Conservation (phyloP, 441 rosid species). For the Gossypium aridum region DNA sequence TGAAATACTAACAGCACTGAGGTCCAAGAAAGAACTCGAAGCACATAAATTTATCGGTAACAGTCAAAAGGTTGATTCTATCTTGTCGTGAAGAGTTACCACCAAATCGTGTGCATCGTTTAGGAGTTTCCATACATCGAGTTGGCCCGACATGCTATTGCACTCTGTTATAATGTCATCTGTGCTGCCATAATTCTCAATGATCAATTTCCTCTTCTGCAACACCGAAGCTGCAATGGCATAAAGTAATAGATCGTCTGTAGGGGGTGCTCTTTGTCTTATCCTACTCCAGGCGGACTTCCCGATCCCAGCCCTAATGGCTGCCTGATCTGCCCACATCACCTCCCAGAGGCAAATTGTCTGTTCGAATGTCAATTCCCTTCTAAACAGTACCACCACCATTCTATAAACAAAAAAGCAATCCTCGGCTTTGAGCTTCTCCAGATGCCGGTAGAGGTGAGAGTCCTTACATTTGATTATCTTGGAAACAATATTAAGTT, state of each 20-base stretch:
- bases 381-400: conserved; percentile 84
- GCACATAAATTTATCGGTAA: conserved; percentile 11
- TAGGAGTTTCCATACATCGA: conserved; percentile 91
- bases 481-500: conserved; percentile 74
- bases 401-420: conserved; percentile 93
- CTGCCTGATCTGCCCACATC: conserved; percentile 96
- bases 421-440: conserved; percentile 89
- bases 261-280: conserved; percentile 77
- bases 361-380: conserved; percentile 89
- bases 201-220: conserved; percentile 83
- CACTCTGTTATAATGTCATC: conserved; percentile 95
- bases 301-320: conserved; percentile 76
- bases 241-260: conserved; percentile 80
- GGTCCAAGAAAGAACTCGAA: neutral
- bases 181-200: conserved; percentile 83
- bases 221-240: conserved; percentile 88
- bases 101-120: conserved; percentile 88
- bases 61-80: conserved; percentile 39
- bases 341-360: conserved; percentile 91
- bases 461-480: conserved; percentile 83
- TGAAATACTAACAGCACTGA: neutral
- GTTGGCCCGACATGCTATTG: conserved; percentile 91
- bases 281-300: conserved; percentile 83
- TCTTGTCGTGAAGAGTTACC: conserved; percentile 74
- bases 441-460: conserved; percentile 80